Evolutionary conservation across 768 basidiomycete genomes (phyloP), one percentile per base, ranked within the genome.

Genomic region (Psilocybe subaeruginosa): DNA sequence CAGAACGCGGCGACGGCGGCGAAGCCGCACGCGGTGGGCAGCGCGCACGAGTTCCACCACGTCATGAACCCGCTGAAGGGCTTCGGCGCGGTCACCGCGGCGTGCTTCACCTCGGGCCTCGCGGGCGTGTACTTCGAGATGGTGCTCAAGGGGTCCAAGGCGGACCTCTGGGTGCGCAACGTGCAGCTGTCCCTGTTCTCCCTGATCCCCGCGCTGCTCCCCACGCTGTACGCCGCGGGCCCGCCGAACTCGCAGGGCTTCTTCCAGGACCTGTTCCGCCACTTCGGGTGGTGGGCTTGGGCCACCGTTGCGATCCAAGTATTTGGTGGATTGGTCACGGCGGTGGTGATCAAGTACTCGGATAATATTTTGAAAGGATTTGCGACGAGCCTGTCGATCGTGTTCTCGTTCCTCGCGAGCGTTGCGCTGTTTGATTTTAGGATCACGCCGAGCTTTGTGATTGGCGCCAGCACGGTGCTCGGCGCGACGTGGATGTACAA

Each of bases 111-210:
- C 0, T 97, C 95, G 0, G 97, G 97, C 19, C 86, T 99, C 46
- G 97, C 97, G 0, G 97, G 97, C 6, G 97, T 98, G 29, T 99
- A 99, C 78, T 99, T 99, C 68, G 97, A 99, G 78, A 95, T 97
- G 92, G 95, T 95, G 35, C 80, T 97, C 67, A 99, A 97, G 77
- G 89, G 91, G 64, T 92, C 92, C 9, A 89, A 89, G 66, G 84
- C 89, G 6, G 95, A 98, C 75, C 82, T 99, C 16, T 99, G 97
- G 97, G 89, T 97, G 57, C 91, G 97, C 70, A 99, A 99, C 74
- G 91, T 97, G 62, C 97, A 99, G 73, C 85, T 99, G 16, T 97
- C 95, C 29, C 82, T 97, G 58, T 99, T 98, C 80, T 97, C 95
- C 53, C 85, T 99, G 65, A 80, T 95, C 35, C 97, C 97, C 3